Evolutionary conservation across 768 basidiomycete genomes (phyloP).

Genomic region (Tulasnella sp.): DNA sequence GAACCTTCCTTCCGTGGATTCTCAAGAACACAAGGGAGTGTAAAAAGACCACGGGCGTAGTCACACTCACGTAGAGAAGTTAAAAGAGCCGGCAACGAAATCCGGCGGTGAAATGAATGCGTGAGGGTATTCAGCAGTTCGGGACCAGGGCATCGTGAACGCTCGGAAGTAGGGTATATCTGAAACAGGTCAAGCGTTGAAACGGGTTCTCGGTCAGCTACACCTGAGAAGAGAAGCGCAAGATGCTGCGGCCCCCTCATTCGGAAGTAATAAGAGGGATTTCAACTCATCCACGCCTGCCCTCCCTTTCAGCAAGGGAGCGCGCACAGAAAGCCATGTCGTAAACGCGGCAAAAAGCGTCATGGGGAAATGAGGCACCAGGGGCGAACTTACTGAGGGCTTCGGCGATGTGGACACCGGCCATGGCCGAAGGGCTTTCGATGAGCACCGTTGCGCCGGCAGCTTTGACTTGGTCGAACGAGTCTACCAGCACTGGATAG

Average conservation of each 20-base stretch:
- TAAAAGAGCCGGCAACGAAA: conserved; percentile 55
- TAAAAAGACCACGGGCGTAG: too few species aligned
- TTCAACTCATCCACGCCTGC: too few species aligned
- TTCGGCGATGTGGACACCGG: conserved; percentile 69
- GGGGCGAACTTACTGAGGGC: conserved; percentile 44
- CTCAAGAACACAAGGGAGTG: neutral
- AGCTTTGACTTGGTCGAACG: conserved; percentile 60
- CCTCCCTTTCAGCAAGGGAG: neutral
- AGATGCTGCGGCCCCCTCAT: neutral
- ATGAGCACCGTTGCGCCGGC: conserved; percentile 55
- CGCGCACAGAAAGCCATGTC: neutral
- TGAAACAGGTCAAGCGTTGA: conserved; percentile 28
- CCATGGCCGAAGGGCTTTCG: conserved; percentile 65
- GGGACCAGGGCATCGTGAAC: conserved; percentile 53
- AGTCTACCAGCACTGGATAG: conserved; percentile 50
- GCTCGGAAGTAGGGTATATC: conserved; percentile 63
- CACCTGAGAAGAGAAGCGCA: neutral
- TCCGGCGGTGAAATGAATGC: conserved; percentile 62
- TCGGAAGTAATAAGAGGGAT: neutral
- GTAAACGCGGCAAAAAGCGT: neutral
- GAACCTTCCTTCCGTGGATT: neutral
- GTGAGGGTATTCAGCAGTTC: conserved; percentile 59
- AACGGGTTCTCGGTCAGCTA: neutral
- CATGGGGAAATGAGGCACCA: neutral
- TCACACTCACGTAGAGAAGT: conserved; percentile 36